Percentiles rank a stretch among this genome's conserved stretches.
phyloP scores from a whole-genome alignment of 805 yeast species.

The Cyberlindnera xishuangbannaensis region DNA sequence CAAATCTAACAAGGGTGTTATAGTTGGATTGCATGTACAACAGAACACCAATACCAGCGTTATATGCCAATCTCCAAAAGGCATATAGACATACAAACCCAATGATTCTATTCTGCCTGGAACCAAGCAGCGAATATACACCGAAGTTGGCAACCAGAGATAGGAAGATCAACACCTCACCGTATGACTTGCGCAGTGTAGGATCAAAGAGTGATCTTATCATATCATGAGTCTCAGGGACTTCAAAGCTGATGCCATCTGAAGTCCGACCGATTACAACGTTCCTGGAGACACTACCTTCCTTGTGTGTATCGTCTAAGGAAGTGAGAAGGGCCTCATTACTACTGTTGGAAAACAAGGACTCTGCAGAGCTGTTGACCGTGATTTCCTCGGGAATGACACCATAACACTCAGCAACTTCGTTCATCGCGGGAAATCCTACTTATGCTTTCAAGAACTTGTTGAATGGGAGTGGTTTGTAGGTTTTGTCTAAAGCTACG shows the following conservation, averaged over 20 bases:
- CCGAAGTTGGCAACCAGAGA: constrained; percentile 33
- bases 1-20: constrained; percentile 47
- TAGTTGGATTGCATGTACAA: constrained; percentile 61
- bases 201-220: constrained; percentile 78
- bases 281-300: not conserved
- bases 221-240: constrained; percentile 70
- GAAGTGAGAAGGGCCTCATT: constrained; percentile 3
- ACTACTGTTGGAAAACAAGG: constrained; percentile 4
- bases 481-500: no score
- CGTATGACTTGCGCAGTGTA: constrained; percentile 56
- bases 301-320: not conserved
- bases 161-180: constrained; percentile 55
- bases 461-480: no score
- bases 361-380: constrained; percentile 6
- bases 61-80: constrained; percentile 73
- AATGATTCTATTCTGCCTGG: constrained; percentile 14
- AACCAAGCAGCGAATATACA: constrained; percentile 26
- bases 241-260: constrained; percentile 27
- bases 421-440: no score
- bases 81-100: constrained; percentile 50
- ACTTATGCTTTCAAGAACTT: no score
- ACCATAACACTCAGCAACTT: no score
- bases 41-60: constrained; percentile 72
- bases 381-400: not conserved
- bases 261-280: constrained; percentile 21